Evolutionary conservation across 208 protist genomes (phyloP), one percentile per base, ranked within the genome.

Genomic region (Entamoeba invadens): DNA sequence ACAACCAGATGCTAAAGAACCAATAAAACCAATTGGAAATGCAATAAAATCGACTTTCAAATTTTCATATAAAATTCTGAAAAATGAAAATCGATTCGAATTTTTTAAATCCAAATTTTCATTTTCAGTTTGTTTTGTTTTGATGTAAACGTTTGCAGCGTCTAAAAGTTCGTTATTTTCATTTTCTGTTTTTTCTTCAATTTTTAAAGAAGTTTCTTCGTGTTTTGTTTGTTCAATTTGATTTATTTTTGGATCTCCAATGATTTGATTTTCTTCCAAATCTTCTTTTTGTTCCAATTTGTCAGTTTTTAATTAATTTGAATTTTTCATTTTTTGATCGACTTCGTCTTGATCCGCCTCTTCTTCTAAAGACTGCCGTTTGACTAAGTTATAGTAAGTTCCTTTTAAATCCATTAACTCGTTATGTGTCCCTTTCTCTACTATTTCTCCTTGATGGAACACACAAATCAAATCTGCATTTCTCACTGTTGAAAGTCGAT

Each of bases 381-480:
- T n/a, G n/a, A n/a, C n/a, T n/a, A n/a, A n/a, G n/a, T n/a, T n/a
- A 68, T 68, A 68, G 42, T 91, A 2, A 91, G 42, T 1, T 21
- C 68, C 1, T 91, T 12, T 91, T 35, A 91, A 4, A 3, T 6
- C 25, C 14, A 38, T 91, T 38, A 98, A 96, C 94, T 97, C 96
- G 4, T 95, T 93, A 95, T 98, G 97, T 1, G 96, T 96, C 42
- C 98, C 97, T 87, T 96, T 94, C 95, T 98, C 97, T 93, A 96
- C 96, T n/a, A n/a, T n/a, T 3, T 95, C 95, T 45, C 98, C 97
- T 94, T 97, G 96, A 35, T 98, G 96, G 10, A 98, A 95, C 44
- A 98, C 98, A 95, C 98, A 97, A 93, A 98, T 98, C 45, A 97
- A 97, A 94, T 98, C 97, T 42, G 97, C 97, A 92, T 97, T 95